Base-by-base conservation (phyloP, 2,329 filamentous ascomycete genomes). In the Tolypocladium guangdongense region DNA sequence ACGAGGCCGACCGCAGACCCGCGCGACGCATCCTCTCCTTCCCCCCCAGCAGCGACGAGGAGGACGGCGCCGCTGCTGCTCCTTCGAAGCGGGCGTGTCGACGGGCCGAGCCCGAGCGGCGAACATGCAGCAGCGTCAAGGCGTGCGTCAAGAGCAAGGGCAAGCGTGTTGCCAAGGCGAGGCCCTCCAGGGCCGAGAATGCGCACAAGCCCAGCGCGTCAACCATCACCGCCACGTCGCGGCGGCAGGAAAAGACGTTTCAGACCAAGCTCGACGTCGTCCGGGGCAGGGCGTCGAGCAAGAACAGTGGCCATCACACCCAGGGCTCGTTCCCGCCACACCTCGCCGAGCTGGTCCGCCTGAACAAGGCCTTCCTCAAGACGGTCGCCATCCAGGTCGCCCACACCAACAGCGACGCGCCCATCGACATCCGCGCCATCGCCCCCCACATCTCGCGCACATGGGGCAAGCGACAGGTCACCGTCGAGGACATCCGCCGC, bases 401-500 rank as follows among this genome's bases (percentile, higher is more conserved):
- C 1, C 86, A 91, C 68, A 82, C 86, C 65, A 83, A 84, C 55
- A 71, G 73, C 33, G 72, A 76, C 48, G 74, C 80, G 0, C 83
- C 87, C 0, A 79, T 83, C 27, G 84, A 89, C 61, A 66, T 90
- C 46, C 73, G 76, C 37, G 71, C 75, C 33, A 74, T 90, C 37
- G 75, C 79, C 36, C 81, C 81, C 11, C 77, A 82, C 54, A 74
- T 88, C 41, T 80, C 85, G 14, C 78, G 82, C 58, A 73, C 84
- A 38, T 91, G 87, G 87, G 84, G 86, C 55, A 89, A 87, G 70
- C 78, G 86, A 35, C 76, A 76, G 54, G 84, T 90, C 18, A 78
- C 75, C 0, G 69, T 79, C 0, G 79, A 82, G 41, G 87, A 91
- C 61, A 72, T 90, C 49, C 81, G 82, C 56, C 76, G 80, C 56